Evolutionary conservation across 352 stramenopile species (phyloP), one percentile per base, ranked within the genome.

Genomic region (Achlya hypogyna): DNA sequence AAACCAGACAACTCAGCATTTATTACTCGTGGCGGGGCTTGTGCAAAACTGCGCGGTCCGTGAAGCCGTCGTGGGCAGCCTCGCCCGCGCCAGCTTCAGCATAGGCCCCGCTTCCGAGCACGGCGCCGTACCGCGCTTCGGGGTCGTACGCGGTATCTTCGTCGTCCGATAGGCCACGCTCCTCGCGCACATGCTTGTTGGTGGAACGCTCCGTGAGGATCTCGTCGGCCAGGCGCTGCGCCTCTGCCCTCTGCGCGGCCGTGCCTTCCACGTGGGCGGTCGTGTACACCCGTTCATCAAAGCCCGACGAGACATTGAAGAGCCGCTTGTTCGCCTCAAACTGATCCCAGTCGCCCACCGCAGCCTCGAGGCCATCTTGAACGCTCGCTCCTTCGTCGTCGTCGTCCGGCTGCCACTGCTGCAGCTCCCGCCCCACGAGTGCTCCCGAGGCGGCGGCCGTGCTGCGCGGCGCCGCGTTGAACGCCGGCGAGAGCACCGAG

Each of bases 241-340:
- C 89, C 29, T 79, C 70, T 0, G 58, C 53, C 31, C 78, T 42
- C 69, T 93, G 78, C 23, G 66, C 63, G 5, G 65, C 43, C 52
- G 88, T 84, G 10, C 53, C 67, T 40, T 78, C 83, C 54, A 95
- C 79, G 23, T 95, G 73, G 56, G 72, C 54, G 5, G 88, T 97
- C 0, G 89, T 97, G 72, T 97, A 97, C 12, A 96, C 60, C 73
- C 87, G 93, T 68, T 97, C 89, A 68, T 97, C 86, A 63, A 83
- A 97, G 6, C 72, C 78, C 10, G 79, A 77, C 43, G 77, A 79
- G 49, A 96, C 86, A 72, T 87, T 84, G 71, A 96, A 96, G 32
- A 86, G 66, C 29, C 80, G 65, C 62, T 89, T 62, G 70, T 96
- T 96, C 2, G 82, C 82, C 59, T 86, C 74, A 63, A 96, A 96